Conservation (phyloP, 169 alveolate species). For the Babesia bigemina region DNA sequence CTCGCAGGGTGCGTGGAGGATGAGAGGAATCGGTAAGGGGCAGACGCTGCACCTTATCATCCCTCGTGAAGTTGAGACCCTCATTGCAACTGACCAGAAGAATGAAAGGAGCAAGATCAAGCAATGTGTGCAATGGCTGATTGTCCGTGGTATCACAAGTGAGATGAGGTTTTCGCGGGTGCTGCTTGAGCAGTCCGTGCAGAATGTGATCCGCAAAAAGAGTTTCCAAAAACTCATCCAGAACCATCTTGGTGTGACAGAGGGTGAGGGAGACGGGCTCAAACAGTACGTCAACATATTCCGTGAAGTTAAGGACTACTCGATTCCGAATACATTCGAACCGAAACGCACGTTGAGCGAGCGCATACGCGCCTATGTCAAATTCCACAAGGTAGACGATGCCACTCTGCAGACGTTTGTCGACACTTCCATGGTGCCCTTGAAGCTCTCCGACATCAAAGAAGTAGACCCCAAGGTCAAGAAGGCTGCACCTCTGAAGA, state of each 20-base stretch:
- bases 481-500: constrained; percentile 1
- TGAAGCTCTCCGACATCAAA: constrained; percentile 23
- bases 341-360: constrained; percentile 39
- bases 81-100: constrained; percentile 69
- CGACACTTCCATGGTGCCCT: constrained; percentile 18
- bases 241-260: constrained; percentile 73
- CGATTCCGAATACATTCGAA: constrained; percentile 68
- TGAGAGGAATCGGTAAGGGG: constrained; percentile 86
- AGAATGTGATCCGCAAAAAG: constrained; percentile 79
- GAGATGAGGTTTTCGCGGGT: constrained; percentile 78
- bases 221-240: constrained; percentile 74
- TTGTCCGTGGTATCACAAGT: constrained; percentile 74
- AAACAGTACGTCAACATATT: constrained; percentile 43
- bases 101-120: constrained; percentile 56
- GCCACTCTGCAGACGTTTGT: constrained; percentile 16
- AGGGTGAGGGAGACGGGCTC: constrained; percentile 59
- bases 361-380: constrained; percentile 55
- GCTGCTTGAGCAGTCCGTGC: constrained; percentile 77
- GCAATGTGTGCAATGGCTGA: constrained; percentile 76
- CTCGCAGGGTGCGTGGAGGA: constrained; percentile 91
- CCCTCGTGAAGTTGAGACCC: constrained; percentile 79
- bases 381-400: constrained; percentile 48
- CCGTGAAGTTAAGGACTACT: constrained; percentile 69
- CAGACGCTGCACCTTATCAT: constrained; percentile 79
- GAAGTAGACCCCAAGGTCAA: not conserved